Evolutionary conservation across 495 filamentous ascomycete genomes (phyloP).

Genomic region (Lepidopterella palustris): DNA sequence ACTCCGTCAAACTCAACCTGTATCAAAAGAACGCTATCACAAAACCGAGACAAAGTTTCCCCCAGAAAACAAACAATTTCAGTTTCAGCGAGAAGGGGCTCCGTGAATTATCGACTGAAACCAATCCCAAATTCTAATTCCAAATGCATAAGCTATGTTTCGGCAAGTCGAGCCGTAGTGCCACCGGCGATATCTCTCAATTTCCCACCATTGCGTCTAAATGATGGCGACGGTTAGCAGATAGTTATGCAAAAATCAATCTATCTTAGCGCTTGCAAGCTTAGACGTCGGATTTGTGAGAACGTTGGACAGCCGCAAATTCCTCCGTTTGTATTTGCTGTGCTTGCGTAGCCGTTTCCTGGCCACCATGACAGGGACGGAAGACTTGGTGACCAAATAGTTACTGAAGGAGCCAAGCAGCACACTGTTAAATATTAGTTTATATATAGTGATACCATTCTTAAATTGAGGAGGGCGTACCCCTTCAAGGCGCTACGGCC

Average conservation of each 20-base stretch:
- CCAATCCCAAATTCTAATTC: too few relatives aligned
- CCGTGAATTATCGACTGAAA: too few relatives aligned
- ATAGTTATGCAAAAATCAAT: slow-evolving; percentile 6
- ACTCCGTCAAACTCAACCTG: neutral
- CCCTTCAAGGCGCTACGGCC: slow-evolving; percentile 89
- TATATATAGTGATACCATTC: slow-evolving; percentile 11
- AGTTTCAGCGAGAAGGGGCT: neutral
- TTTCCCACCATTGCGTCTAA: neutral
- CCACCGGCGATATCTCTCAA: neutral
- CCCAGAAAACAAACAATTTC: neutral
- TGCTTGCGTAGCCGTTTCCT: slow-evolving; percentile 40
- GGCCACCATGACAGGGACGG: slow-evolving; percentile 62
- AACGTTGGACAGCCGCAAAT: slow-evolving; percentile 29
- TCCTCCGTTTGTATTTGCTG: slow-evolving; percentile 34
- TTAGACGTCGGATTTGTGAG: slow-evolving; percentile 23
- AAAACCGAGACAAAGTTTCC: too few relatives aligned
- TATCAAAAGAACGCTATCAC: neutral
- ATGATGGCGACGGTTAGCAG: neutral
- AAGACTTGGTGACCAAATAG: slow-evolving; percentile 91
- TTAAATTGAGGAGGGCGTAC: slow-evolving; percentile 43
- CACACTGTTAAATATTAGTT: slow-evolving; percentile 48
- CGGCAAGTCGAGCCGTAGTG: neutral
- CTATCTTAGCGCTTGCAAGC: slow-evolving; percentile 30
- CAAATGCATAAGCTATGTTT: too few relatives aligned
- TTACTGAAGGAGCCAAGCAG: slow-evolving; percentile 94